phyloP scores from a whole-genome alignment of 164 flowering plant genomes.

The Liquidambar formosana region DNA sequence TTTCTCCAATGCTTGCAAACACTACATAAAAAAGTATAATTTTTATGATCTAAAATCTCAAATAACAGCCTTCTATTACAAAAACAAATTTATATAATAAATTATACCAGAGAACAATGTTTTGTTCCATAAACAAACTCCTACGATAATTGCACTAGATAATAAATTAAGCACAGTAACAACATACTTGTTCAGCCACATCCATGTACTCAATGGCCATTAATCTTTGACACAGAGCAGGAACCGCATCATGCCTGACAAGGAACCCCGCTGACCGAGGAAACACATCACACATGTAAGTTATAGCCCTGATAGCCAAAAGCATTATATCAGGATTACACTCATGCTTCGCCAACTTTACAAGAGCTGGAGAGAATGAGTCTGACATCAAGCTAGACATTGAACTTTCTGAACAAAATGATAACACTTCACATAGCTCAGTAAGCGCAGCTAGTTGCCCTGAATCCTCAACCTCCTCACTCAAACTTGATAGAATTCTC shows the following conservation, averaged over 20 bases:
- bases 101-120: neutral
- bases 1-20: conserved; percentile 91
- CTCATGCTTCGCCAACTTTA: conserved; percentile 58
- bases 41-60: neutral
- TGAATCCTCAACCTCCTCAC: conserved; percentile 38
- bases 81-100: neutral
- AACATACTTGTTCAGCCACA: conserved; percentile 89
- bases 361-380: conserved; percentile 57
- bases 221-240: conserved; percentile 67
- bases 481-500: conserved; percentile 43
- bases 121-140: neutral
- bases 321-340: conserved; percentile 72
- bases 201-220: conserved; percentile 78
- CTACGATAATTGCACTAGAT: neutral
- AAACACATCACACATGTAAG: conserved; percentile 75
- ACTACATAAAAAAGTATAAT: conserved; percentile 40
- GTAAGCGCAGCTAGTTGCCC: conserved; percentile 58
- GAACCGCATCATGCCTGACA: conserved; percentile 64
- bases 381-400: conserved; percentile 44
- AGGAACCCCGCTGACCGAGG: conserved; percentile 56
- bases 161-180: conserved; percentile 1
- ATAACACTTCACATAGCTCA: conserved; percentile 77
- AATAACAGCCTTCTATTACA: conserved; percentile 1
- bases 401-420: conserved; percentile 60
- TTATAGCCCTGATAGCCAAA: conserved; percentile 73